Percentiles rank a stretch among this genome's conserved stretches.
Conservation (phyloP, 306 rosid genomes). For the Ormosia semicastrata region DNA sequence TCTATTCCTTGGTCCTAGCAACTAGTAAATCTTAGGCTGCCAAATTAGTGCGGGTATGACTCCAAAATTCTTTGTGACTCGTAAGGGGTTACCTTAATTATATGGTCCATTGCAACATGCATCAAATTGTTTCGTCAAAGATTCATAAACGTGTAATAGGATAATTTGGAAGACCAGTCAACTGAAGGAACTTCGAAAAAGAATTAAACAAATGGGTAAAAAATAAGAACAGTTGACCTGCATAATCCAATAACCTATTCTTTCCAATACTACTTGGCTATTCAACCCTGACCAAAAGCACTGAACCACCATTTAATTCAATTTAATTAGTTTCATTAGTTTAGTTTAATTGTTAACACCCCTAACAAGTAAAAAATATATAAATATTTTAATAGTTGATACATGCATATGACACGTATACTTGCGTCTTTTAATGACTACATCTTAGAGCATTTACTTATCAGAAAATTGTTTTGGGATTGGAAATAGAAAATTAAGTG, state of each 20-base stretch:
- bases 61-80: not conserved
- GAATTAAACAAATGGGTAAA: not conserved
- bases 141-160: conserved; percentile 6
- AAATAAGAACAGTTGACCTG: conserved; percentile 16
- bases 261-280: not conserved
- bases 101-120: not conserved
- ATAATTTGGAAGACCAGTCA: conserved; percentile 17
- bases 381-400: not conserved
- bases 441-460: not conserved
- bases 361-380: not conserved
- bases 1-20: conserved; percentile 16
- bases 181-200: not conserved
- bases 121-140: not conserved
- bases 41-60: not conserved
- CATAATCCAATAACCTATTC: not conserved
- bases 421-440: not conserved
- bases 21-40: conserved; percentile 26
- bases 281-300: not conserved
- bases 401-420: not conserved
- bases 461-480: not conserved
- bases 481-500: no score
- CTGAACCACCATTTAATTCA: not conserved
- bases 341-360: not conserved
- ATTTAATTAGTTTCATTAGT: not conserved
- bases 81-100: not conserved